Evolutionary conservation across 2,329 filamentous ascomycete genomes (phyloP).

Genomic region (Cryphonectria parasitica): DNA sequence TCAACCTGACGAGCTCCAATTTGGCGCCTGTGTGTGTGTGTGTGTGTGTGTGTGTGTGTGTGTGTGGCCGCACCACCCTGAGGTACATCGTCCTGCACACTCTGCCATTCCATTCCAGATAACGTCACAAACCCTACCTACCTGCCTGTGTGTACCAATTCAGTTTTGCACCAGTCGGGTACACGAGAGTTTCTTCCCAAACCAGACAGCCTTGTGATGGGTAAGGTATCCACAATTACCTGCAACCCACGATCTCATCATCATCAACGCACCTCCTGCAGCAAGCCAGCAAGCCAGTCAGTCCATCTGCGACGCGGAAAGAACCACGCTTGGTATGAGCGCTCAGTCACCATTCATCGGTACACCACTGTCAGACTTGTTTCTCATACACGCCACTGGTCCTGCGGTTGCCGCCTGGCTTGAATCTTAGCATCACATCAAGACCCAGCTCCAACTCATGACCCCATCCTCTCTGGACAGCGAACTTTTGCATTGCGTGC

Average conservation of each 20-base stretch:
- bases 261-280: neutral
- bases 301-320: neutral
- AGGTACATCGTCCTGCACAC: neutral
- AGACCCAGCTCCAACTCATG: neutral
- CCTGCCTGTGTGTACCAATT: neutral
- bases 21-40: neutral
- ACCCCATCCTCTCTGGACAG: neutral
- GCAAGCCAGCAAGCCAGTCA: neutral
- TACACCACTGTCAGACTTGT: neutral
- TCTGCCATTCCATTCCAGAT: neutral
- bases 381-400: neutral
- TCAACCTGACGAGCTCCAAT: slow-evolving; percentile 7
- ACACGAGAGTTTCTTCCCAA: slow-evolving; percentile 1
- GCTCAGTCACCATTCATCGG: neutral
- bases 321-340: neutral
- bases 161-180: neutral
- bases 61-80: neutral
- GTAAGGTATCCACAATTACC: neutral
- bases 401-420: neutral
- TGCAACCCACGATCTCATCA: neutral
- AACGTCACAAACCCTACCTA: neutral
- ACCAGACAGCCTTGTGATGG: neutral
- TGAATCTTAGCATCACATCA: neutral
- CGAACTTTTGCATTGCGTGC: neutral
- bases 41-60: no score